These are phyloP conservation scores for Tetramitus jugosus DNA, from an alignment of 208 protist species.

Conservation along the genomic window DNA sequence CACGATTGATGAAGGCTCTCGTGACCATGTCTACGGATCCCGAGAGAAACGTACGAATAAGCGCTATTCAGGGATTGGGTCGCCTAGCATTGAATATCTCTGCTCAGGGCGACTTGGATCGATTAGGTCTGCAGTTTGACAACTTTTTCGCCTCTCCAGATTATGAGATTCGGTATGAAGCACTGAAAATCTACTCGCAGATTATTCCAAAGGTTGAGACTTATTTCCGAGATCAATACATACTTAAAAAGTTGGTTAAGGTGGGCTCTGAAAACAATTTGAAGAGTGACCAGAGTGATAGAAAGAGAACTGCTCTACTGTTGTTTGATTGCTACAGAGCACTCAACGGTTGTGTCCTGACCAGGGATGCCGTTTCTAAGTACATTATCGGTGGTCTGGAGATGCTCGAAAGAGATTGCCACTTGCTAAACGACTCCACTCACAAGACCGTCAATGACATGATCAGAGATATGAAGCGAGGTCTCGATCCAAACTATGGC, in stretches of 20 bases:
- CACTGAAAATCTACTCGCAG: neutral
- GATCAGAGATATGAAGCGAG: no score
- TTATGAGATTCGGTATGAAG: neutral
- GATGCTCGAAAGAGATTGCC: neutral
- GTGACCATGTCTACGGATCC: no score
- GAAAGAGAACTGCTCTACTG: neutral
- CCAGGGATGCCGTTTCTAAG: neutral
- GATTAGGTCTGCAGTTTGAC: no score
- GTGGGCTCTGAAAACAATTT: neutral
- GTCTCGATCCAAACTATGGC: no score
- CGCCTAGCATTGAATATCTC: no score
- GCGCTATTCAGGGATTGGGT: no score
- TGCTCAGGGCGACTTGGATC: no score
- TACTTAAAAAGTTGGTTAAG: slow-evolving; percentile 1
- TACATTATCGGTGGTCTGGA: neutral
- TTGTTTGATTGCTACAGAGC: slow-evolving; percentile 5
- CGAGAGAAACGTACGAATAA: no score
- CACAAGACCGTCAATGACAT: no score
- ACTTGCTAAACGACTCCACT: no score
- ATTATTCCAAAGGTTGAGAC: slow-evolving; percentile 9
- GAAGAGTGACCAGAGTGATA: neutral
- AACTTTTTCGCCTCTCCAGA: no score
- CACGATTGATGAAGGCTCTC: no score
- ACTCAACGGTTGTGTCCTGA: neutral
- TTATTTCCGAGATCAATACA: neutral